Evolutionary conservation across 2,329 filamentous ascomycete species (phyloP).

Genomic region (Fusarium abutilonis): DNA sequence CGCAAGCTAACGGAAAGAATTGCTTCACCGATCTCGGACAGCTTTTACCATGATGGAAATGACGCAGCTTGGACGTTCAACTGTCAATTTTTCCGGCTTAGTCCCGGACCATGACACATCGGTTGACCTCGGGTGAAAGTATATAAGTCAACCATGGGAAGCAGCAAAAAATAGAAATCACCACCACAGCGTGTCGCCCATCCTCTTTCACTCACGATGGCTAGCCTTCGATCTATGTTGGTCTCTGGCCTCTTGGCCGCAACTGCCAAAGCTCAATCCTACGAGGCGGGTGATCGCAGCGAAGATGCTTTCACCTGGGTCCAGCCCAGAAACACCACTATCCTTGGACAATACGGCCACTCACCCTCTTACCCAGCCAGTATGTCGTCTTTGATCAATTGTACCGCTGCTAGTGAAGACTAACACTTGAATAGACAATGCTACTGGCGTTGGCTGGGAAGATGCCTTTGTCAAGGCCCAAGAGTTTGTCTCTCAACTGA

Average conservation of each 20-base stretch:
- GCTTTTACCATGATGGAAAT: slow-evolving; percentile 26
- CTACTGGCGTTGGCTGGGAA: slow-evolving; percentile 52
- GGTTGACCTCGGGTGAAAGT: slow-evolving; percentile 2
- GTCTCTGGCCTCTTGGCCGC: slow-evolving; percentile 48
- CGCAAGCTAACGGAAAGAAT: slow-evolving; percentile 3
- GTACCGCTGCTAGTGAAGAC: not conserved
- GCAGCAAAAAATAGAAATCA: slow-evolving; percentile 8
- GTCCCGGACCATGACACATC: slow-evolving; percentile 1
- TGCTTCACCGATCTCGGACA: slow-evolving; percentile 9
- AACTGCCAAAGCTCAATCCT: slow-evolving; percentile 44
- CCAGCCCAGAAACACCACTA: slow-evolving; percentile 55
- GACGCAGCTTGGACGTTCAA: slow-evolving; percentile 22
- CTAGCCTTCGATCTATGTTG: slow-evolving; percentile 49
- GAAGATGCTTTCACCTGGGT: slow-evolving; percentile 51
- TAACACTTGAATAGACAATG: slow-evolving; percentile 47
- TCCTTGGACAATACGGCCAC: slow-evolving; percentile 53
- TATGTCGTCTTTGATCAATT: slow-evolving; percentile 41
- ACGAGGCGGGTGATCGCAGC: slow-evolving; percentile 35
- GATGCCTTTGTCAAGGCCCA: slow-evolving; percentile 51
- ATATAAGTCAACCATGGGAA: slow-evolving; percentile 23
- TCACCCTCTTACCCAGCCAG: slow-evolving; percentile 52
- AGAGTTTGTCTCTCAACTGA: slow-evolving; percentile 46
- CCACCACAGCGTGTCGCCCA: slow-evolving; percentile 15
- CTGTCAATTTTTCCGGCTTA: not conserved
- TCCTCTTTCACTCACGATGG: slow-evolving; percentile 29